Evolutionary conservation across 1,284 basidiomycete genomes (phyloP).

Genomic region (Coniferiporia sulphurascens): DNA sequence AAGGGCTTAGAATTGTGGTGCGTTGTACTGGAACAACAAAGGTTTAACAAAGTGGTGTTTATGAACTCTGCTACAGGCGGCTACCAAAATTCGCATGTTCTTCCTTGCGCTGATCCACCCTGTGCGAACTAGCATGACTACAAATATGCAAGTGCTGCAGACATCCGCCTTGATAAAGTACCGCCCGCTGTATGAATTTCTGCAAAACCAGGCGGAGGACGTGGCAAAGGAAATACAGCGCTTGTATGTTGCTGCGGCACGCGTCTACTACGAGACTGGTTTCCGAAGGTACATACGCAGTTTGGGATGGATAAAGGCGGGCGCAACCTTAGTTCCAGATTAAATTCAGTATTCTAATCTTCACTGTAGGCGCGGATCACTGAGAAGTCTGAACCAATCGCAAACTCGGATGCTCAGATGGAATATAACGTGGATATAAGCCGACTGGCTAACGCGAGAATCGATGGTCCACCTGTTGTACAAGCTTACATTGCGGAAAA

Average conservation of each 20-base stretch:
- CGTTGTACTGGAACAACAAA: slow-evolving; percentile 21
- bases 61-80: slow-evolving; percentile 49
- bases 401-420: slow-evolving; percentile 32
- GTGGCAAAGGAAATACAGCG: slow-evolving; percentile 89
- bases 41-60: background rate
- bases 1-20: slow-evolving; percentile 84
- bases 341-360: background rate
- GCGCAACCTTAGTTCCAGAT: slow-evolving; percentile 14
- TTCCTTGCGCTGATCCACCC: slow-evolving; percentile 82
- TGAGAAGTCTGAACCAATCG: slow-evolving; percentile 63
- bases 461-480: slow-evolving; percentile 77
- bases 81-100: slow-evolving; percentile 85
- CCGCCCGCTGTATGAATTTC: slow-evolving; percentile 78
- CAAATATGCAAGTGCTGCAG: slow-evolving; percentile 92
- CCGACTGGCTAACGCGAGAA: slow-evolving; percentile 60
- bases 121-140: slow-evolving; percentile 79
- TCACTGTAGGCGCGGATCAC: slow-evolving; percentile 45
- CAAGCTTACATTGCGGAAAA: slow-evolving; percentile 85
- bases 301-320: slow-evolving; percentile 72
- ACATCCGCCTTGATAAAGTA: slow-evolving; percentile 86
- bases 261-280: slow-evolving; percentile 94
- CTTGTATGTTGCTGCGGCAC: slow-evolving; percentile 79
- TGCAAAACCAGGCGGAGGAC: slow-evolving; percentile 76
- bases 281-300: slow-evolving; percentile 88
- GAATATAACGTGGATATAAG: slow-evolving; percentile 42